Percentiles rank a stretch among this genome's conserved stretches.
Conservation (phyloP, 768 basidiomycete species). For the Panaeolus cyanescens region DNA sequence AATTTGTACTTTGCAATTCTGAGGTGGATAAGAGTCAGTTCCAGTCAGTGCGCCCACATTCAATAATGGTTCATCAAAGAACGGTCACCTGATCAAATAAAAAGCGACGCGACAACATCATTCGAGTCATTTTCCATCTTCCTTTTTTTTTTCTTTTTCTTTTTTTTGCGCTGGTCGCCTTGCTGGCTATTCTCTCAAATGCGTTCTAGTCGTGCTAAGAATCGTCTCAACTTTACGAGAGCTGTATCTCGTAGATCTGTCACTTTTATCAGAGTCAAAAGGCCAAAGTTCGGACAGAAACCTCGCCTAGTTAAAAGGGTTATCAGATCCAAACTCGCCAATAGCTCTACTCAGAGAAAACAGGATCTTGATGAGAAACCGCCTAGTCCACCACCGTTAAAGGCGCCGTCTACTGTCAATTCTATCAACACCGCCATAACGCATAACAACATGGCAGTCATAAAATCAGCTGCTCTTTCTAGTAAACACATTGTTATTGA, state of each 20-base stretch:
- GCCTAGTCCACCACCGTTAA: slow-evolving; percentile 5
- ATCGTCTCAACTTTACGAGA: slow-evolving; percentile 3
- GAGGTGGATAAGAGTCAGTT: too few species aligned
- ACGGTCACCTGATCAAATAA: slow-evolving; percentile 15
- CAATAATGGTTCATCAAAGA: too few species aligned
- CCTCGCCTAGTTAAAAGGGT: slow-evolving; percentile 21
- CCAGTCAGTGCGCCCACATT: too few species aligned
- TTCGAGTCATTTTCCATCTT: neutral
- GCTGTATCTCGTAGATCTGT: slow-evolving; percentile 4
- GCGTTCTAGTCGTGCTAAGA: slow-evolving; percentile 17
- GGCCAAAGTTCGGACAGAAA: slow-evolving; percentile 14
- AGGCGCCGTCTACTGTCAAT: slow-evolving; percentile 11
- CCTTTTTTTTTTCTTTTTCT: neutral
- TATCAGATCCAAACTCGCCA: slow-evolving; percentile 7
- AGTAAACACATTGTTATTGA: slow-evolving; percentile 27
- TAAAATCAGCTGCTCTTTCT: neutral
- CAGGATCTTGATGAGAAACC: slow-evolving; percentile 7
- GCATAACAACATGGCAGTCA: slow-evolving; percentile 10
- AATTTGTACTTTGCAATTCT: too few species aligned
- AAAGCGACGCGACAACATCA: neutral
- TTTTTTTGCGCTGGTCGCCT: slow-evolving; percentile 18
- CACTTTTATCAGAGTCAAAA: neutral
- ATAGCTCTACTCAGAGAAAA: slow-evolving; percentile 1
- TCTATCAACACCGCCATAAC: slow-evolving; percentile 12
- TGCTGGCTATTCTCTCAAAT: neutral